Conservation (phyloP, 2,329 filamentous ascomycete genomes). For the Aspergillus neotritici region DNA sequence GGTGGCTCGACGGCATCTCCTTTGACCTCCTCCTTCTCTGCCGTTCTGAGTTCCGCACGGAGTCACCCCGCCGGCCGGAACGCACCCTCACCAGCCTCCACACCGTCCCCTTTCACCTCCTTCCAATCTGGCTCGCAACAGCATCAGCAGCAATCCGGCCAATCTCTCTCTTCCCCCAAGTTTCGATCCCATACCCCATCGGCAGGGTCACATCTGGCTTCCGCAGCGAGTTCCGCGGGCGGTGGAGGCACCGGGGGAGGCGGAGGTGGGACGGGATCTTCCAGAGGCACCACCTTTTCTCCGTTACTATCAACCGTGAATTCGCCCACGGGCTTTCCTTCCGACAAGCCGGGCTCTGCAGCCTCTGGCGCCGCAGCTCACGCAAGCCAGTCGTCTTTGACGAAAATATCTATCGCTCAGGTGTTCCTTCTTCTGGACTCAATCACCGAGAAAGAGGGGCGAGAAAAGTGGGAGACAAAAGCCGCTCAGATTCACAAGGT, state of each 20-base stretch:
- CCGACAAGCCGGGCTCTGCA: constrained; percentile 41
- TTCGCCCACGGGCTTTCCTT: constrained; percentile 48
- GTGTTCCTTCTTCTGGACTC: constrained; percentile 90
- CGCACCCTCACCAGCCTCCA: constrained; percentile 51
- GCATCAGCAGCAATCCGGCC: constrained; percentile 43
- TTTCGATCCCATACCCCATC: constrained; percentile 52
- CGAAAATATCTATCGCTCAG: constrained; percentile 92
- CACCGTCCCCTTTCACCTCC: constrained; percentile 51
- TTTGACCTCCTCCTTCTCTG: constrained; percentile 49
- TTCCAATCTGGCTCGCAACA: constrained; percentile 52
- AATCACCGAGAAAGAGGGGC: constrained; percentile 89
- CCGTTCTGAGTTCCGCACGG: constrained; percentile 46
- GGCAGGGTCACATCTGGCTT: constrained; percentile 51
- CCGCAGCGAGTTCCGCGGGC: constrained; percentile 50
- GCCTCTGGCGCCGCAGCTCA: constrained; percentile 37
- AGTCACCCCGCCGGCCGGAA: constrained; percentile 48
- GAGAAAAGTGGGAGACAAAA: constrained; percentile 86
- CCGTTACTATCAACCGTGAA: constrained; percentile 54
- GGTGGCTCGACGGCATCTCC: constrained; percentile 48
- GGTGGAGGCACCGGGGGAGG: constrained; percentile 47
- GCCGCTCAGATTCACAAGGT: constrained; percentile 90
- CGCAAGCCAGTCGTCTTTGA: constrained; percentile 58
- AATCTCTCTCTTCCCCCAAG: constrained; percentile 53
- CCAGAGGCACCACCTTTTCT: constrained; percentile 55
- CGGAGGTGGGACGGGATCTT: constrained; percentile 51